A percentile compares a stretch with the other conserved stretches of the same genome.
Evolutionary conservation across 257 asterid genomes (phyloP).

Genomic region (Linderniella brevidens): DNA sequence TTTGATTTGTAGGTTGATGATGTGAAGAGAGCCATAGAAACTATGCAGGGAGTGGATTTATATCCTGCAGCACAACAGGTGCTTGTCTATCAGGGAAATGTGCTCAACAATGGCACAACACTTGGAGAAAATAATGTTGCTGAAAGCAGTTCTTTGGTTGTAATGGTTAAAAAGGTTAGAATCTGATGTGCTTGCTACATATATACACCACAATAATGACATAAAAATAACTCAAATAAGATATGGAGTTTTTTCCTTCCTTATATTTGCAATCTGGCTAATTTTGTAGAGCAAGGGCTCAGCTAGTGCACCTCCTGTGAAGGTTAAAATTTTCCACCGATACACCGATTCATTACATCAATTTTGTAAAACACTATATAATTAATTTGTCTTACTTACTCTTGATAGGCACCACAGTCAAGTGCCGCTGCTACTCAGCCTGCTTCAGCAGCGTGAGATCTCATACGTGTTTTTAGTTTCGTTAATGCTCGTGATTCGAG

Average conservation of each 20-base stretch:
- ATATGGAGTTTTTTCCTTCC: neutral
- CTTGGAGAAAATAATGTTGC: conserved; percentile 3
- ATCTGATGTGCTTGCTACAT: too few relatives aligned
- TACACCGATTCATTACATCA: neutral
- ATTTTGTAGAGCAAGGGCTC: conserved; percentile 36
- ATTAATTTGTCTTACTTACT: conserved; percentile 9
- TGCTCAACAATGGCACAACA: neutral
- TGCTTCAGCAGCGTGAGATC: conserved; percentile 27
- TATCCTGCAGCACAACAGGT: conserved; percentile 4
- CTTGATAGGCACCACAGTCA: conserved; percentile 39
- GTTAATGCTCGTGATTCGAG: neutral
- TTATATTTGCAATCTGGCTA: too few relatives aligned
- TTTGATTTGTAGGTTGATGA: neutral
- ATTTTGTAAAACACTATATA: neutral
- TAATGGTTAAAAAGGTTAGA: neutral
- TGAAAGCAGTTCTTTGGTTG: neutral
- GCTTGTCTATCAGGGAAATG: conserved; percentile 5
- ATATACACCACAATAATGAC: too few relatives aligned
- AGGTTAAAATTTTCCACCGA: conserved; percentile 18
- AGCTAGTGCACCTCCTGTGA: conserved; percentile 29
- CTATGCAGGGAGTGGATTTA: neutral
- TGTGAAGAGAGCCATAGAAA: conserved; percentile 2
- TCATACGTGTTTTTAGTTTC: conserved; percentile 4
- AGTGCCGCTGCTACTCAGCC: conserved; percentile 18
- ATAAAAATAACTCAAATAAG: too few relatives aligned